These are phyloP conservation scores for Chytriomyces confervae DNA, from an alignment of 192 early-diverging fungal species.

Conservation along the genomic window DNA sequence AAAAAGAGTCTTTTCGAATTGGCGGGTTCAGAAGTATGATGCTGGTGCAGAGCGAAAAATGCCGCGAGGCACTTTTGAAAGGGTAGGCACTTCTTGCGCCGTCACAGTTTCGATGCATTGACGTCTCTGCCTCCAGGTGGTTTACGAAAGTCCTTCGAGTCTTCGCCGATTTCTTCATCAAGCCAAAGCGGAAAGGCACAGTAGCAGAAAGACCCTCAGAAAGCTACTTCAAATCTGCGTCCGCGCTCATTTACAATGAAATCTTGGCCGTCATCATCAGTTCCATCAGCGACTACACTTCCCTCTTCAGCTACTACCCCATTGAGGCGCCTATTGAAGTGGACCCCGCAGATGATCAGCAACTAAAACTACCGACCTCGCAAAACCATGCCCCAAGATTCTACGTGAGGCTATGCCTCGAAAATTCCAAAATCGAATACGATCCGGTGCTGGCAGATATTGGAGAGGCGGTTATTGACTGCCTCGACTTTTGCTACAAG, in stretches of 20 bases:
- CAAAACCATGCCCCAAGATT: constrained; percentile 47
- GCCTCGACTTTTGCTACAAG: constrained; percentile 51
- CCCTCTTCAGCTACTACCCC: constrained; percentile 49
- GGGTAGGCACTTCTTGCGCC: constrained; percentile 44
- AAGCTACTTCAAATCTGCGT: constrained; percentile 45
- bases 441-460: constrained; percentile 62
- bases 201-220: constrained; percentile 32
- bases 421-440: constrained; percentile 51
- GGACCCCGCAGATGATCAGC: constrained; percentile 12
- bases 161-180: constrained; percentile 50
- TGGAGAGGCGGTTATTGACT: constrained; percentile 54
- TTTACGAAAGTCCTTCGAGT: constrained; percentile 42
- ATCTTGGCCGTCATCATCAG: constrained; percentile 44
- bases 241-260: constrained; percentile 53
- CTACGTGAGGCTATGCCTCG: constrained; percentile 53
- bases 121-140: constrained; percentile 42
- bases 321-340: constrained; percentile 30
- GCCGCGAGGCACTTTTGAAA: constrained; percentile 56
- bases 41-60: constrained; percentile 65
- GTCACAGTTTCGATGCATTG: constrained; percentile 22
- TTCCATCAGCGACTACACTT: constrained; percentile 51
- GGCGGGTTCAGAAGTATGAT: constrained; percentile 56
- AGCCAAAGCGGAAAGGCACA: constrained; percentile 23
- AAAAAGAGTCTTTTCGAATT: constrained; percentile 56
- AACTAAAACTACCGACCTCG: not conserved